Evolutionary conservation across 495 filamentous ascomycete species (phyloP).

Genomic region (Tuber magnatum): DNA sequence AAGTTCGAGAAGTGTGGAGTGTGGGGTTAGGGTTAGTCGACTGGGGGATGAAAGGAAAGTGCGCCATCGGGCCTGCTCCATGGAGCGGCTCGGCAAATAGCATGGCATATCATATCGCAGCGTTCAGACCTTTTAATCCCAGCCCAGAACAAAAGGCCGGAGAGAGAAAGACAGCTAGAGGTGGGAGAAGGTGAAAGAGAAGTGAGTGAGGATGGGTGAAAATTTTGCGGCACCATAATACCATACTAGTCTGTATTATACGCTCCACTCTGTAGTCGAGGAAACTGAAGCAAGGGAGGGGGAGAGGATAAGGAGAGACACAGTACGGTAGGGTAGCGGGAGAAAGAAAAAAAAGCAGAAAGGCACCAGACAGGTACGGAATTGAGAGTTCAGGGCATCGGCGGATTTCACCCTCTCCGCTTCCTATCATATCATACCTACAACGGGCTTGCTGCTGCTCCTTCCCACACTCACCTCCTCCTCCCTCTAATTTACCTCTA

Average conservation of each 20-base stretch:
- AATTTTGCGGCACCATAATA: neutral
- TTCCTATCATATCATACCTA: neutral
- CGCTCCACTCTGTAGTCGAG: neutral
- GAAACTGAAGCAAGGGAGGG: neutral
- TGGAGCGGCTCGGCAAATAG: conserved; percentile 1
- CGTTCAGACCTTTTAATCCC: conserved; percentile 1
- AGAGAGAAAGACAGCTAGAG: neutral
- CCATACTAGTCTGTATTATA: neutral
- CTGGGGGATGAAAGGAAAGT: neutral
- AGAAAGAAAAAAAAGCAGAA: neutral
- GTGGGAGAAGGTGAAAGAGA: neutral
- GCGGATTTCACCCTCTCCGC: neutral
- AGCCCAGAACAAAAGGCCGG: neutral
- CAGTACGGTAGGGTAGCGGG: neutral
- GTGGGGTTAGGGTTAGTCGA: neutral
- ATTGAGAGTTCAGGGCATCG: neutral
- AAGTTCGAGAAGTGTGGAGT: neutral
- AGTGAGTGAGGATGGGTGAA: neutral
- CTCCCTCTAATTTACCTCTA: neutral
- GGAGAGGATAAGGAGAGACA: neutral
- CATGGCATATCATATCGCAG: neutral
- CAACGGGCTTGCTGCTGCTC: neutral
- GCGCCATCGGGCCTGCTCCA: conserved; percentile 3
- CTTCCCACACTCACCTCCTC: neutral
- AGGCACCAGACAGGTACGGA: neutral